Percentiles rank a stretch among this genome's conserved stretches.
Conservation (phyloP, 139 green algal species). For the Haematococcus lacustris region DNA sequence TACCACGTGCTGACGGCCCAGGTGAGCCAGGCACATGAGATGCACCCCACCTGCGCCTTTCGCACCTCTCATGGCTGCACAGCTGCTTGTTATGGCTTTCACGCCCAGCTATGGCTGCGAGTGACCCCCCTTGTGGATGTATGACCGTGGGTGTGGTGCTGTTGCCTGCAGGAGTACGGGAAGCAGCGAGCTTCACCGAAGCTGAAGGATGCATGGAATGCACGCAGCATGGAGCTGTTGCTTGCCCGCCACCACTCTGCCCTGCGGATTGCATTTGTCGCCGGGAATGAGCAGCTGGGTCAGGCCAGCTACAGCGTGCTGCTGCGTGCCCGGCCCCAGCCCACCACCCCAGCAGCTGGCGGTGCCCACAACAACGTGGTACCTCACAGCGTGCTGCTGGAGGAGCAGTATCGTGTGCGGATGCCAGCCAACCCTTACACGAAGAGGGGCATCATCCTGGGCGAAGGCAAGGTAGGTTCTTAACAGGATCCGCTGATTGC, state of each 20-base stretch:
- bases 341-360: no score
- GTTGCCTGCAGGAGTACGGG: constrained; percentile 23
- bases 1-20: constrained; percentile 69
- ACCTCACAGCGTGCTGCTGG: no score
- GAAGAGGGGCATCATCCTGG: constrained; percentile 43
- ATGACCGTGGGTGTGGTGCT: no score
- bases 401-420: constrained; percentile 17
- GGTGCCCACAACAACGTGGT: no score
- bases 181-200: constrained; percentile 22
- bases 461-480: constrained; percentile 67
- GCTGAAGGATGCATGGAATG: constrained; percentile 36
- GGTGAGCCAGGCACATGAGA: no score
- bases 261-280: constrained; percentile 56
- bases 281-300: constrained; percentile 15
- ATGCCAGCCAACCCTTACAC: constrained; percentile 24
- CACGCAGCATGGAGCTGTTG: constrained; percentile 38
- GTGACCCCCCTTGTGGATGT: no score
- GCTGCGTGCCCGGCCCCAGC: constrained; percentile 18
- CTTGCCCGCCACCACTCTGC: constrained; percentile 34
- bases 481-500: no score
- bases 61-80: no score
- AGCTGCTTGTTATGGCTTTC: no score
- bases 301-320: constrained; percentile 19
- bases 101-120: no score
- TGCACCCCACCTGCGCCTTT: no score